Conservation (phyloP, 2,329 filamentous ascomycete species). For the Chrysoporthe austroafricana region DNA sequence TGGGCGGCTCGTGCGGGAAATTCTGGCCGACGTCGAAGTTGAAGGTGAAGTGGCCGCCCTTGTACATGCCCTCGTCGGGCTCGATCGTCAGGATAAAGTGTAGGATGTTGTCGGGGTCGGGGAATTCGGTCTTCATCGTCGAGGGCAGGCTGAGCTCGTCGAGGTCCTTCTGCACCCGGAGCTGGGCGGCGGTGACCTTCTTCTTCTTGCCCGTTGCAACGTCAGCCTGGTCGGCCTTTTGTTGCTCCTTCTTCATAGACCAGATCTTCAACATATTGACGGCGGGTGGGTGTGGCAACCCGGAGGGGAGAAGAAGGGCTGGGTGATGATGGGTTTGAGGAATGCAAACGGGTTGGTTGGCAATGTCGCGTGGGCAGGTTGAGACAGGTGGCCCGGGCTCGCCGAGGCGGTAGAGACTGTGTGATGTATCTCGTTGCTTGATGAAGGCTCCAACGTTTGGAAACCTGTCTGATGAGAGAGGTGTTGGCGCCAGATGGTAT, state of each 20-base stretch:
- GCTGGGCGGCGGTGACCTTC: constrained; percentile 95
- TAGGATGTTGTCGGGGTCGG: constrained; percentile 82
- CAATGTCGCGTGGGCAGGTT: constrained; percentile 3
- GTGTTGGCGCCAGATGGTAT: background rate
- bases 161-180: constrained; percentile 93
- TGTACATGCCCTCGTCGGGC: constrained; percentile 88
- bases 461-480: background rate
- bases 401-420: constrained; percentile 6
- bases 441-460: background rate
- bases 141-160: constrained; percentile 77
- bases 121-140: constrained; percentile 82
- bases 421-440: background rate
- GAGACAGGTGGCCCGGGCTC: background rate
- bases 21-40: constrained; percentile 90
- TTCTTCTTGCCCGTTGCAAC: constrained; percentile 84
- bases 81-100: constrained; percentile 82
- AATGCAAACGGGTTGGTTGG: background rate
- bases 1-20: constrained; percentile 96
- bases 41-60: constrained; percentile 84
- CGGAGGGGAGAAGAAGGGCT: background rate
- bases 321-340: background rate
- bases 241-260: constrained; percentile 99
- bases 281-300: constrained; percentile 24
- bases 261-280: constrained; percentile 96
- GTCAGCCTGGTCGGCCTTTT: constrained; percentile 86